A percentile compares a stretch with the other conserved stretches of the same genome.
phyloP scores from a whole-genome alignment of 140 eudicot species.

The Cichorium intybus region DNA sequence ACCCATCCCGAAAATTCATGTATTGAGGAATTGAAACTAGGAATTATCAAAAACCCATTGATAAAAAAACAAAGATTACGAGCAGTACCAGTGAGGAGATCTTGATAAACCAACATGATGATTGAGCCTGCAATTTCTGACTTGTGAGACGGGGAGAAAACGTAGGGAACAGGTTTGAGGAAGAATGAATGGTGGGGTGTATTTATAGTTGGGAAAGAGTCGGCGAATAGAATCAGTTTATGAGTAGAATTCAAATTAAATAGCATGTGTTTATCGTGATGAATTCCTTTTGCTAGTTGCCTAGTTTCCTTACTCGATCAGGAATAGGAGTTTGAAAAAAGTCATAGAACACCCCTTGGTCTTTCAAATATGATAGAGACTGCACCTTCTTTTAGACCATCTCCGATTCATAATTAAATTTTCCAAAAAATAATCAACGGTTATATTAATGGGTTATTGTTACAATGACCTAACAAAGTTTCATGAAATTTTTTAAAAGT shows the following conservation, averaged over 20 bases:
- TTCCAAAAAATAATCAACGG: no score
- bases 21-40: no score
- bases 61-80: neutral
- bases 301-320: neutral
- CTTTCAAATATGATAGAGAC: neutral
- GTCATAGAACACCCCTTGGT: neutral
- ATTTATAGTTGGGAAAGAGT: neutral
- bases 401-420: neutral
- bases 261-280: neutral
- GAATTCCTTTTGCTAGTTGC: neutral
- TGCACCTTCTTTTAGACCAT: neutral
- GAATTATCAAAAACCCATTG: neutral
- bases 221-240: neutral
- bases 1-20: no score
- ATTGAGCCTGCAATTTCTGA: neutral
- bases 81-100: slow-evolving; percentile 6
- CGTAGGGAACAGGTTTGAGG: slow-evolving; percentile 9
- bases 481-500: no score
- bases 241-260: neutral
- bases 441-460: no score
- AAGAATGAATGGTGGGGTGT: slow-evolving; percentile 7
- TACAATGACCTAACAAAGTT: no score
- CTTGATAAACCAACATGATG: slow-evolving; percentile 13
- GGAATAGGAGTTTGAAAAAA: neutral
- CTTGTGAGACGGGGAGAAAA: neutral